Evolutionary conservation across 495 filamentous ascomycete species (phyloP).

Genomic region (Hyaloscypha bicolor): DNA sequence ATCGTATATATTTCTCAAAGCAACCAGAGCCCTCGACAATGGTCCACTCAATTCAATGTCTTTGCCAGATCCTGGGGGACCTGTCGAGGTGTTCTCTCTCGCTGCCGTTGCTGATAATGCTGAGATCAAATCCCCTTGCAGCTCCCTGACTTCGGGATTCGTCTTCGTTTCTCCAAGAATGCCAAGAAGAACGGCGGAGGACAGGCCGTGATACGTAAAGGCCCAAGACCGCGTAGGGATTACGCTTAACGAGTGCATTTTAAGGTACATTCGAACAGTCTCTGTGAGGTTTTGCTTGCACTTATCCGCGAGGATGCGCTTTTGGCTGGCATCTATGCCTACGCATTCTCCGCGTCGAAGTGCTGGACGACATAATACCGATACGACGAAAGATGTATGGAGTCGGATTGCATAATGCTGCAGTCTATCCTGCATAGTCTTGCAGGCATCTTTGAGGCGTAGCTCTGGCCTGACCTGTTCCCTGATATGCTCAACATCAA

Average conservation of each 20-base stretch:
- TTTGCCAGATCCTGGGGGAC: conserved; percentile 44
- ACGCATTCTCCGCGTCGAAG: conserved; percentile 45
- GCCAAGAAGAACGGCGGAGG: conserved; percentile 65
- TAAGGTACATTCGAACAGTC: conserved; percentile 68
- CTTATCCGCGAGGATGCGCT: conserved; percentile 48
- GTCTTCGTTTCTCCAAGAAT: conserved; percentile 63
- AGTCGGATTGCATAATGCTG: conserved; percentile 57
- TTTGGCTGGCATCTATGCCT: conserved; percentile 44
- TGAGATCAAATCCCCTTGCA: conserved; percentile 57
- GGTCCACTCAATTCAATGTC: conserved; percentile 59
- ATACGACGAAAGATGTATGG: conserved; percentile 57
- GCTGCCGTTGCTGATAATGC: conserved; percentile 56
- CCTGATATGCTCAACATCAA: conserved; percentile 50
- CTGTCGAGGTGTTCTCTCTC: conserved; percentile 42
- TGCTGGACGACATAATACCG: conserved; percentile 56
- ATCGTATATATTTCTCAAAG: conserved; percentile 60
- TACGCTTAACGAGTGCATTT: conserved; percentile 66
- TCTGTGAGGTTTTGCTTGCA: conserved; percentile 66
- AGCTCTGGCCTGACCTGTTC: conserved; percentile 45
- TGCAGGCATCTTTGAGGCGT: conserved; percentile 53
- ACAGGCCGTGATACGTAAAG: conserved; percentile 65
- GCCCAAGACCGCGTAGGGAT: conserved; percentile 69
- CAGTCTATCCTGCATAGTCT: conserved; percentile 53
- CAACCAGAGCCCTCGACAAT: conserved; percentile 51
- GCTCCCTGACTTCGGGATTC: conserved; percentile 55